Percentiles rank a stretch among this genome's conserved stretches.
Conservation (phyloP, 345 rosid genomes). For the Eutrema yunnanense region DNA sequence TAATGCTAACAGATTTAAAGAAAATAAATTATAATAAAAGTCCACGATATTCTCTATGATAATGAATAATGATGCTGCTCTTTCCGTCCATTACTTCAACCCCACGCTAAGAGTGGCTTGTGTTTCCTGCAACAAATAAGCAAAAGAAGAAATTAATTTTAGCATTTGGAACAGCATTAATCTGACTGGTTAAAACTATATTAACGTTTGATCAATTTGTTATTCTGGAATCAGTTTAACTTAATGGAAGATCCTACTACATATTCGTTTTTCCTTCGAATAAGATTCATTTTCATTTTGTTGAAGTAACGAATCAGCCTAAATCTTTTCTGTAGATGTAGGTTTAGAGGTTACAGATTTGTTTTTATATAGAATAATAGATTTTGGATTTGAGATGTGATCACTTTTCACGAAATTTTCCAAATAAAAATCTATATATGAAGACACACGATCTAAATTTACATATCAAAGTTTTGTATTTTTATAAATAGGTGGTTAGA, state of each 20-base stretch:
- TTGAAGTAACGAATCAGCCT: too few relatives aligned
- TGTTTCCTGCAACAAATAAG: background rate
- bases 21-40: background rate
- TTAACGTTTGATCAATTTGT: background rate
- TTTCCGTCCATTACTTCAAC: constrained; percentile 6
- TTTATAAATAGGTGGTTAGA: background rate
- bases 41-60: background rate
- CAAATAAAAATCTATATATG: background rate
- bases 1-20: background rate
- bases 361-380: background rate
- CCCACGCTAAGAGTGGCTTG: background rate
- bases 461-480: background rate
- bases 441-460: background rate
- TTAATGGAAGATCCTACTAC: background rate
- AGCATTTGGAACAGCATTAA: background rate
- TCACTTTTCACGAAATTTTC: background rate
- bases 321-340: background rate
- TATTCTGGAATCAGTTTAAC: background rate
- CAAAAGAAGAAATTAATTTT: background rate
- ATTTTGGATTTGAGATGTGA: background rate
- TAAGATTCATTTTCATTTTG: too few relatives aligned
- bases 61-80: constrained; percentile 13
- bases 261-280: background rate
- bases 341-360: background rate
- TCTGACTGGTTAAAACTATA: background rate